Evolutionary conservation across 352 stramenopile genomes (phyloP).

Genomic region (Nannochloropsis limnetica): DNA sequence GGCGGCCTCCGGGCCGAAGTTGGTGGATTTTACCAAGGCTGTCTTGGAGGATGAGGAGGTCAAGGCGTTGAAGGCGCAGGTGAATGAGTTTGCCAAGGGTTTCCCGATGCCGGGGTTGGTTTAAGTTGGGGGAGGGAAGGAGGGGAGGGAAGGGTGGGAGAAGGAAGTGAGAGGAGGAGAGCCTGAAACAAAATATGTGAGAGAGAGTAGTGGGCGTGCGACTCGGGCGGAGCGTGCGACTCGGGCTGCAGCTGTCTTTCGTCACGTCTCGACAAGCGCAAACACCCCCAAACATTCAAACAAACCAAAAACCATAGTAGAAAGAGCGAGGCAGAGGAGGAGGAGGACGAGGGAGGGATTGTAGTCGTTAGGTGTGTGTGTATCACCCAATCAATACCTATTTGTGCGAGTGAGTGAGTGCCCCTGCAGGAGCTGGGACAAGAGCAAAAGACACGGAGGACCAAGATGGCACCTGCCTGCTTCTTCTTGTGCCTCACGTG

Average conservation of each 20-base stretch:
- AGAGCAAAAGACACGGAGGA: no score
- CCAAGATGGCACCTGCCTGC: no score
- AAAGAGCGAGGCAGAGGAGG: background rate
- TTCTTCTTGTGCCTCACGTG: no score
- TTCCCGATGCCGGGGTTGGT: conserved; percentile 95
- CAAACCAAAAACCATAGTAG: background rate
- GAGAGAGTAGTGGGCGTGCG: background rate
- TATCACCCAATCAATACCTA: background rate
- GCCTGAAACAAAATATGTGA: background rate
- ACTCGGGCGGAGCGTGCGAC: background rate
- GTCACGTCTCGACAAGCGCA: background rate
- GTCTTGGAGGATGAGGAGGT: conserved; percentile 70
- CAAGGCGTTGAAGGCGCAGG: conserved; percentile 72
- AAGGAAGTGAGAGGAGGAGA: background rate
- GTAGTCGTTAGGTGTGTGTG: background rate
- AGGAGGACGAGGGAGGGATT: background rate
- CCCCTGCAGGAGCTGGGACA: background rate
- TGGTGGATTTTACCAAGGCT: conserved; percentile 81
- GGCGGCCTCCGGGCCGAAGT: conserved; percentile 67
- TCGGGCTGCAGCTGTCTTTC: background rate
- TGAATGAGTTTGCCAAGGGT: conserved; percentile 79
- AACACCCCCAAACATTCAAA: background rate
- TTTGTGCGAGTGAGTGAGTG: background rate
- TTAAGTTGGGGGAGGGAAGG: no score
- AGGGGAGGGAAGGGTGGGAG: no score